Conservation (phyloP, 2,329 filamentous ascomycete genomes). For the Zasmidium cellare region DNA sequence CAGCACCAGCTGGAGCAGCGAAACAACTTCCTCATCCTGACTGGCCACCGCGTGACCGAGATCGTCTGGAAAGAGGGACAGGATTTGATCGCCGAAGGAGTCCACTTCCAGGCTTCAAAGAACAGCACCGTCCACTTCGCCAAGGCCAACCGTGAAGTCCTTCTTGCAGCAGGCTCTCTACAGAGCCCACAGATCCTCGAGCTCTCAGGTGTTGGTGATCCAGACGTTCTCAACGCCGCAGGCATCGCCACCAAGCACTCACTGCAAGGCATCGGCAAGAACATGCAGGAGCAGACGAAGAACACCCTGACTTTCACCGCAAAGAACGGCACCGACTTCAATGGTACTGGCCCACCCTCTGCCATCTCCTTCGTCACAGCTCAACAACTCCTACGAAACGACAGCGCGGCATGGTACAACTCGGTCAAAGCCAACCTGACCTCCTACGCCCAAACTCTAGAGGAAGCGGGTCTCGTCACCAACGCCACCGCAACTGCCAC, state of each 20-base stretch:
- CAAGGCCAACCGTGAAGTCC: conserved; percentile 40
- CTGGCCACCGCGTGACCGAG: conserved; percentile 28
- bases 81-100: conserved; percentile 19
- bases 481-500: conserved; percentile 21
- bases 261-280: conserved; percentile 11
- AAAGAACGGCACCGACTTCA: conserved; percentile 22
- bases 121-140: conserved; percentile 18
- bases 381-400: conserved; percentile 38
- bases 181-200: conserved; percentile 61
- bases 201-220: conserved; percentile 58
- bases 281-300: conserved; percentile 21
- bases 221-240: conserved; percentile 13
- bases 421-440: conserved; percentile 30
- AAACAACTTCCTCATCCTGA: conserved; percentile 27
- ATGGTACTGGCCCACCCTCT: conserved; percentile 40
- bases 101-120: conserved; percentile 21
- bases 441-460: conserved; percentile 29
- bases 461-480: conserved; percentile 20
- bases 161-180: conserved; percentile 59
- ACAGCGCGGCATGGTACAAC: conserved; percentile 26
- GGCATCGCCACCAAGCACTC: conserved; percentile 29
- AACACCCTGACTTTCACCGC: conserved; percentile 16
- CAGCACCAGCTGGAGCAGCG: conserved; percentile 22
- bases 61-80: conserved; percentile 20
- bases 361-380: conserved; percentile 39